Evolutionary conservation across 2,329 filamentous ascomycete genomes (phyloP).

Genomic region (Tolypocladium inflatum): DNA sequence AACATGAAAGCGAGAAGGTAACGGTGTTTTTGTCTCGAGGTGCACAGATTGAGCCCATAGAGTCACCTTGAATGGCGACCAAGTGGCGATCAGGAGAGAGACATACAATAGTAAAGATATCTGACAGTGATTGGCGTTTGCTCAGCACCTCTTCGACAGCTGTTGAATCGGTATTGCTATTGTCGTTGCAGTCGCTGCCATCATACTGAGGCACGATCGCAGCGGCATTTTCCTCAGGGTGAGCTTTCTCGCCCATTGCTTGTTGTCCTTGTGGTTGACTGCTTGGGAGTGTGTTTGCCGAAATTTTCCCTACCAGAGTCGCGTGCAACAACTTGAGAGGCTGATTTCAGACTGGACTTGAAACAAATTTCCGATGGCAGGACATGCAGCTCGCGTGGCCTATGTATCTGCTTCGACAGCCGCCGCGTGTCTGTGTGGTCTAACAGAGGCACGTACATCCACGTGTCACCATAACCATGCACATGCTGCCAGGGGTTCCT

Average conservation of each 20-base stretch:
- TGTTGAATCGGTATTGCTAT: neutral
- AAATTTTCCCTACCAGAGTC: neutral
- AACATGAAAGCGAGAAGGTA: neutral
- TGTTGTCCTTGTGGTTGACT: neutral
- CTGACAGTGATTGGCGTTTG: slow-evolving; percentile 11
- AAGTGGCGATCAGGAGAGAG: neutral
- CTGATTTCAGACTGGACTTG: neutral
- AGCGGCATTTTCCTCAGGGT: neutral
- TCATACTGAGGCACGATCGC: neutral
- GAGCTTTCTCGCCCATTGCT: neutral
- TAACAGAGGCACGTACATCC: no score
- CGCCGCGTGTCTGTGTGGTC: no score
- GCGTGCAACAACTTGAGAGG: neutral
- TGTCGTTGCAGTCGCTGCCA: neutral
- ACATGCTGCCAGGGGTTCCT: neutral
- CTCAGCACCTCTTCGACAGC: neutral
- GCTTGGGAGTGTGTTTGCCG: neutral
- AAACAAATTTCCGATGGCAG: neutral
- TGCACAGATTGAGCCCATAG: neutral
- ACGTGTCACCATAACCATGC: neutral
- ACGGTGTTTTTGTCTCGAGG: neutral
- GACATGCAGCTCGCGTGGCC: neutral
- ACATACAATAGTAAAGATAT: slow-evolving; percentile 17
- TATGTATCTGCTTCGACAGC: neutral
- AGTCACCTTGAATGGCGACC: neutral